Base-by-base conservation (phyloP, 75 land plant genomes). In the Selaginella moellendorffii region DNA sequence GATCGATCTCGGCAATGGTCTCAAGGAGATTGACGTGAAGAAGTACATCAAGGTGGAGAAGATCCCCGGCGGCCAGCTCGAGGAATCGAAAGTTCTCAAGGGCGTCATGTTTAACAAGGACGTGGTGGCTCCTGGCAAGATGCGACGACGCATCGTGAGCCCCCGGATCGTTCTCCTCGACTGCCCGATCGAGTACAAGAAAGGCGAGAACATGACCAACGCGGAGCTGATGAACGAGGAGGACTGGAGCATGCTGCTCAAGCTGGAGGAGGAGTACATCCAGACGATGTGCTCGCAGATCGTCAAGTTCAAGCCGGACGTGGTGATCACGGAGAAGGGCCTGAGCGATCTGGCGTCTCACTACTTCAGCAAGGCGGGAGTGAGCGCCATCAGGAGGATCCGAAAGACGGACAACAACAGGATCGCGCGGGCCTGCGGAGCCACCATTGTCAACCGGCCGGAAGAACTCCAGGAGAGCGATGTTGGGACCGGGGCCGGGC, bases 91-190 rank as follows among this genome's bases (percentile, higher is more conserved):
- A 53, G 97, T 91, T 70, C 78, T 91, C 2, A 85, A 69, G 73
- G 97, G 97, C 23, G 97, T 91, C 25, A 91, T 91, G 97, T 52
- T 91, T 58, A 91, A 85, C 76, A 91, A 91, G 67, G 97, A 91
- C 79, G 86, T 88, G 54, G 80, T 91, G 54, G 83, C 95, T 12
- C 97, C 97, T 52, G 89, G 95, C 10, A 91, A 91, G 72, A 91
- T 91, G 97, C 82, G 81, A 64, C 76, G 97, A 42, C 82, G 68
- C 69, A 91, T 91, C 26, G 53, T 85, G 20, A 88, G 85, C 56
- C 97, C 97, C 1, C 74, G 97, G 2, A 91, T 91, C 52, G 77
- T 91, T 65, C 86, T 91, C 60, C 81, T 91, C 54, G 95, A 91
- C 67, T 85, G 79, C 27, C 97, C 97, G 2, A 82, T 91, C 30